Percentiles rank a stretch among this genome's conserved stretches.
phyloP scores from a whole-genome alignment of 495 filamentous ascomycete species.

The Evansstolkia leycettana region DNA sequence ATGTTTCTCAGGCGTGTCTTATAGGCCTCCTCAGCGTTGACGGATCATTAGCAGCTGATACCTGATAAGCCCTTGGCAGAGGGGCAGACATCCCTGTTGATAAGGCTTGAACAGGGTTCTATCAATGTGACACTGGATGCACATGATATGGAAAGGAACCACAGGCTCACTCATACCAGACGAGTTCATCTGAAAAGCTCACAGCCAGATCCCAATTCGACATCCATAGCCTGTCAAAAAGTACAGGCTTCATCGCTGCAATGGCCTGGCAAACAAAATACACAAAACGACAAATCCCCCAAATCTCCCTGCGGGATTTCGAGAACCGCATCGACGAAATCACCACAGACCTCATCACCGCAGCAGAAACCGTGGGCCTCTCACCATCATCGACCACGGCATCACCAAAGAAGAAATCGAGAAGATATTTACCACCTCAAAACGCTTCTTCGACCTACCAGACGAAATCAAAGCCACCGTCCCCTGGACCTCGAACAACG shows the following conservation, averaged over 20 bases:
- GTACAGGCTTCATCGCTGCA: neutral
- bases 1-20: too few relatives aligned
- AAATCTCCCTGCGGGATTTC: slow-evolving; percentile 47
- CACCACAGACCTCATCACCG: slow-evolving; percentile 37
- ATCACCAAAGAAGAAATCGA: slow-evolving; percentile 38
- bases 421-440: slow-evolving; percentile 37
- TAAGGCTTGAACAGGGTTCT: too few relatives aligned
- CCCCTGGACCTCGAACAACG: slow-evolving; percentile 41
- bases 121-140: too few relatives aligned
- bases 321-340: slow-evolving; percentile 40
- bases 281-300: slow-evolving; percentile 37
- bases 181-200: too few relatives aligned
- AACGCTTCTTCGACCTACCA: slow-evolving; percentile 44
- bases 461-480: slow-evolving; percentile 38
- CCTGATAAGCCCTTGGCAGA: too few relatives aligned
- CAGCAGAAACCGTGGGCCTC: slow-evolving; percentile 52
- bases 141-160: too few relatives aligned
- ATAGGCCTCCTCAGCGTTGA: too few relatives aligned
- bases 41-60: too few relatives aligned
- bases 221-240: too few relatives aligned
- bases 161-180: too few relatives aligned
- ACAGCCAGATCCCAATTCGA: too few relatives aligned
- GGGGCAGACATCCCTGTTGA: too few relatives aligned
- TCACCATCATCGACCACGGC: slow-evolving; percentile 45
- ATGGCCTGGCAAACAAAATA: slow-evolving; percentile 23